Conservation (phyloP, 1,284 basidiomycete species). For the Boletus smithii region DNA sequence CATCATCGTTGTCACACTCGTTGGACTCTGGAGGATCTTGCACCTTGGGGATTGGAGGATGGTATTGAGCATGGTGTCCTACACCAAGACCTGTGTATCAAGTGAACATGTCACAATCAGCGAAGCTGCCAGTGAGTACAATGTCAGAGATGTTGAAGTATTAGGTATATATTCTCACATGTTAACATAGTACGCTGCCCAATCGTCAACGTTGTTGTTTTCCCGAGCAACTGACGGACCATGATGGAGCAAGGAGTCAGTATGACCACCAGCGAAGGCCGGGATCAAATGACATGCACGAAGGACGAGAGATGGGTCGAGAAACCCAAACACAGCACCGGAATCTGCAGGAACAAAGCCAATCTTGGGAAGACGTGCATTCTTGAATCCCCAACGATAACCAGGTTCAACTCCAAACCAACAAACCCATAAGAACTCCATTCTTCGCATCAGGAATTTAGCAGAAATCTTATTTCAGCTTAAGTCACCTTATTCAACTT, state of each 20-base stretch:
- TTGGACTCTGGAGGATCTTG: too few species aligned
- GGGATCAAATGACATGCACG: constrained; percentile 12
- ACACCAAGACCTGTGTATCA: too few species aligned
- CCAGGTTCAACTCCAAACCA: constrained; percentile 14
- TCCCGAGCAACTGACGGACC: not conserved
- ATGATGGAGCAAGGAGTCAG: not conserved
- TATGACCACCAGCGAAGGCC: constrained; percentile 4
- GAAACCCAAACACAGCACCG: constrained; percentile 6
- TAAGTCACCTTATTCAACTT: too few species aligned
- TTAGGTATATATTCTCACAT: not conserved
- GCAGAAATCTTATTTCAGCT: too few species aligned
- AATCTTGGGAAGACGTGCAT: constrained; percentile 8
- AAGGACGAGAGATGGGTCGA: constrained; percentile 13
- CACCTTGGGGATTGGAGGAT: too few species aligned
- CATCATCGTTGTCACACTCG: too few species aligned
- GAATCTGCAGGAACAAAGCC: constrained; percentile 5
- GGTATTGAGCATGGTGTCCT: too few species aligned
- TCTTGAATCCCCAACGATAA: constrained; percentile 7
- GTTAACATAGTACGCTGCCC: constrained; percentile 9
- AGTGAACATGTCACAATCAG: too few species aligned
- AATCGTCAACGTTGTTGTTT: constrained; percentile 7
- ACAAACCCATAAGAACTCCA: constrained; percentile 26
- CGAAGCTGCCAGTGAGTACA: too few species aligned
- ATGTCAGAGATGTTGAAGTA: too few species aligned
- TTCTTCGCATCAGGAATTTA: not conserved